These are phyloP conservation scores for Jaenimonas drosophilae DNA, from an alignment of 208 protist species.

Conservation along the genomic window DNA sequence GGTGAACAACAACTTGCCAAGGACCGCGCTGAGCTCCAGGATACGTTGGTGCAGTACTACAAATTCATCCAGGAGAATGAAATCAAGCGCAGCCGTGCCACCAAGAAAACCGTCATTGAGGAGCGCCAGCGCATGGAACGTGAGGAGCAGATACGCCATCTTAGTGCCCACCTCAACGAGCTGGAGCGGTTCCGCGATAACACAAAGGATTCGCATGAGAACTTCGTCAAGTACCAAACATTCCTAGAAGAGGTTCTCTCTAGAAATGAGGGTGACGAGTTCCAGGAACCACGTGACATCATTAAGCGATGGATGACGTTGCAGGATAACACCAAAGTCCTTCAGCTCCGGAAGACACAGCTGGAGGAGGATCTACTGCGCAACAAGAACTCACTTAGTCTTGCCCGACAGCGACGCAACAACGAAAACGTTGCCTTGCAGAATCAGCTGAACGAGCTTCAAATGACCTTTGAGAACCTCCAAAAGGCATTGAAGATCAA, in stretches of 20 bases:
- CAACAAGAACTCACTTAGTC: constrained; percentile 75
- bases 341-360: constrained; percentile 85
- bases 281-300: constrained; percentile 85
- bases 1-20: constrained; percentile 67
- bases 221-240: constrained; percentile 74
- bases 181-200: constrained; percentile 53
- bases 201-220: constrained; percentile 41
- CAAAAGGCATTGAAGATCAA: constrained; percentile 84
- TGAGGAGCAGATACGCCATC: constrained; percentile 70
- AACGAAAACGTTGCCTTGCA: constrained; percentile 84
- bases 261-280: constrained; percentile 87
- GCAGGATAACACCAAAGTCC: constrained; percentile 85
- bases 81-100: constrained; percentile 81
- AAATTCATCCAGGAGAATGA: constrained; percentile 93
- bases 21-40: constrained; percentile 77
- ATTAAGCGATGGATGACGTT: constrained; percentile 88
- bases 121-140: constrained; percentile 79
- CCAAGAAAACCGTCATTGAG: constrained; percentile 79
- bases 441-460: constrained; percentile 84
- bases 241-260: constrained; percentile 87
- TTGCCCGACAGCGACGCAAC: constrained; percentile 70
- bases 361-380: constrained; percentile 86
- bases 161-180: constrained; percentile 30
- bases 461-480: constrained; percentile 70
- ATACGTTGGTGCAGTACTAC: constrained; percentile 90